Evolutionary conservation across 768 basidiomycete species (phyloP).

Genomic region (Pisolithus microcarpus): DNA sequence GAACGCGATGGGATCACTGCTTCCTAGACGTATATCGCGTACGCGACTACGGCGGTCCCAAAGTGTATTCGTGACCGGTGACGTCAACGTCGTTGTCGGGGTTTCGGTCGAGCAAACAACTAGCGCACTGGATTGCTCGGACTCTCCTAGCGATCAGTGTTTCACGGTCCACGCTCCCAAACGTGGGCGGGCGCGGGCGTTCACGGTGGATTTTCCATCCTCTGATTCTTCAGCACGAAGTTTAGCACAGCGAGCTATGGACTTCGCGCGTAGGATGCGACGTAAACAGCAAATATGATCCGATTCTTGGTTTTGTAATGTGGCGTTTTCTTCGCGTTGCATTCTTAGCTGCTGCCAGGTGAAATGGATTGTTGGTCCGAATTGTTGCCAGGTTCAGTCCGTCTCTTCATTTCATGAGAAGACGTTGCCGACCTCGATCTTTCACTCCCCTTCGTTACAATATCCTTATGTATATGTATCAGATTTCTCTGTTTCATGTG

Average conservation of each 20-base stretch:
- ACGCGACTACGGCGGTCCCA: constrained; percentile 32
- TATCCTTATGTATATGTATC: constrained; percentile 13
- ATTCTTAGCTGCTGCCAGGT: neutral
- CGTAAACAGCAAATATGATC: constrained; percentile 28
- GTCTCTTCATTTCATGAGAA: constrained; percentile 10
- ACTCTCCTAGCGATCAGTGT: neutral
- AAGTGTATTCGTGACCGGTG: constrained; percentile 26
- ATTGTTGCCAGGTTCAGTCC: constrained; percentile 22
- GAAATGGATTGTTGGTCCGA: constrained; percentile 4
- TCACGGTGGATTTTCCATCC: constrained; percentile 24
- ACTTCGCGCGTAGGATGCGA: constrained; percentile 37
- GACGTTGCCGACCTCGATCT: constrained; percentile 4
- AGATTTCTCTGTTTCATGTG: constrained; percentile 19
- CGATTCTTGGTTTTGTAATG: constrained; percentile 1
- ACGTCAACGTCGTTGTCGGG: constrained; percentile 34
- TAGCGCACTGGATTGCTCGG: constrained; percentile 7
- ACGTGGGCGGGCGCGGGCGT: constrained; percentile 30
- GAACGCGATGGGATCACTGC: constrained; percentile 33
- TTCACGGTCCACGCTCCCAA: constrained; percentile 18
- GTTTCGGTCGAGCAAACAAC: constrained; percentile 44
- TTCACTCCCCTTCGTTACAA: neutral
- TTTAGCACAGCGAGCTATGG: constrained; percentile 34
- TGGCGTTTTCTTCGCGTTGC: constrained; percentile 12
- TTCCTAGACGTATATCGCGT: constrained; percentile 42
- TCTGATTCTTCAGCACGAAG: constrained; percentile 13